phyloP scores from a whole-genome alignment of 106 monocot genomes.

The Apostasia ramifera region DNA sequence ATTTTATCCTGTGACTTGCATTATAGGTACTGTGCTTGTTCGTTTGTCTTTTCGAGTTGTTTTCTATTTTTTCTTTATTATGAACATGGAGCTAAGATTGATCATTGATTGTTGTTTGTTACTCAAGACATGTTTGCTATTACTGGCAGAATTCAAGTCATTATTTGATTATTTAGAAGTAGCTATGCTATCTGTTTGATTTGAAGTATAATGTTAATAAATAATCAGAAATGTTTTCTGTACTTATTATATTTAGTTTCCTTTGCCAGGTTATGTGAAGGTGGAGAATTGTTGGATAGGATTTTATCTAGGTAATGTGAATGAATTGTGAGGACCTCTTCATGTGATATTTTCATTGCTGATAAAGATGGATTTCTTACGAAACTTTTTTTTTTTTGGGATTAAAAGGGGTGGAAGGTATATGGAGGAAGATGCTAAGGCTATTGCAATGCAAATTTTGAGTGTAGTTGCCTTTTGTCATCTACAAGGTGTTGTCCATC shows the following conservation, averaged over 20 bases:
- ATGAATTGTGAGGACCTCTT: neutral
- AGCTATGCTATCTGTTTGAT: too few species aligned
- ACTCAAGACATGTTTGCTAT: too few species aligned
- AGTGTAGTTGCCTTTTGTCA: conserved; percentile 89
- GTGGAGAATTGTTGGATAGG: conserved; percentile 84
- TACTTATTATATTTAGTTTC: neutral
- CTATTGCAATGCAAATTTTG: conserved; percentile 71
- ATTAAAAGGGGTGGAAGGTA: conserved; percentile 83
- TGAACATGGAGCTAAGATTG: too few species aligned
- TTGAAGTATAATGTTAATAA: too few species aligned
- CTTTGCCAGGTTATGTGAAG: conserved; percentile 79
- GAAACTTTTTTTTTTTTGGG: neutral
- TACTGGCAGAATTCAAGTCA: too few species aligned
- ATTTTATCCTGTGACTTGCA: too few species aligned
- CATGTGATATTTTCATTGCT: neutral
- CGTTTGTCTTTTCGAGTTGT: too few species aligned
- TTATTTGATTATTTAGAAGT: too few species aligned
- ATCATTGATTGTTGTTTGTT: too few species aligned
- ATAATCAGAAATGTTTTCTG: neutral
- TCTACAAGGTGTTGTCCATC: conserved; percentile 98
- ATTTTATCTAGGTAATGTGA: conserved; percentile 76
- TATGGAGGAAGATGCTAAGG: conserved; percentile 93
- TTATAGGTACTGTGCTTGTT: too few species aligned
- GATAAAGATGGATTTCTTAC: neutral
- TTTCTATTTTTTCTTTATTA: too few species aligned